These are phyloP conservation scores for Gracilaria vermiculophylla DNA, from an alignment of 23 red algal genomes.

Conservation along the genomic window DNA sequence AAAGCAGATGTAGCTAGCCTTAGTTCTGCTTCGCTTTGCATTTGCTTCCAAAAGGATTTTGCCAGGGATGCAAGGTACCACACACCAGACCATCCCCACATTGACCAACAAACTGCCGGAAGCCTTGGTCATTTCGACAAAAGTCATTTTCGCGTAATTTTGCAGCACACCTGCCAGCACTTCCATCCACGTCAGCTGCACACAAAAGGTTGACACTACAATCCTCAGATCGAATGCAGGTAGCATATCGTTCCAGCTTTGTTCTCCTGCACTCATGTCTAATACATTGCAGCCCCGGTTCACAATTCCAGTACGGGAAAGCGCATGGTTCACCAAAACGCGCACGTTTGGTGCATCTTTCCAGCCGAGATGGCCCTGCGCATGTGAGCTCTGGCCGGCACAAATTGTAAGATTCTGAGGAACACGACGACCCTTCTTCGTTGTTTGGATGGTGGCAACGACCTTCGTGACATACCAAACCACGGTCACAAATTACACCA, in stretches of 20 bases:
- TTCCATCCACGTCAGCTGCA: background rate
- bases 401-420: background rate
- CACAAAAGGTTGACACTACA: background rate
- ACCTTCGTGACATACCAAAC: background rate
- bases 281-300: background rate
- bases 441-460: background rate
- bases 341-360: background rate
- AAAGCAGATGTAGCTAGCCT: too few relatives aligned
- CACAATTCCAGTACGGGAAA: constrained; percentile 9
- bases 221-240: background rate
- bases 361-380: background rate
- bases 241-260: background rate
- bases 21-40: too few relatives aligned
- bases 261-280: background rate
- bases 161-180: background rate
- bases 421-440: background rate
- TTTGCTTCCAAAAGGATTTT: too few relatives aligned
- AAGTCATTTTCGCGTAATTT: background rate
- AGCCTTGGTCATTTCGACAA: background rate
- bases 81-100: background rate
- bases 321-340: background rate
- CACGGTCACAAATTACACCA: background rate
- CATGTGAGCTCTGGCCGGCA: background rate
- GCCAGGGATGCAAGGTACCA: background rate
- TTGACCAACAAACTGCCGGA: background rate